phyloP scores from a whole-genome alignment of 1,284 basidiomycete genomes.

The Cutaneotrichosporon cyanovorans region DNA sequence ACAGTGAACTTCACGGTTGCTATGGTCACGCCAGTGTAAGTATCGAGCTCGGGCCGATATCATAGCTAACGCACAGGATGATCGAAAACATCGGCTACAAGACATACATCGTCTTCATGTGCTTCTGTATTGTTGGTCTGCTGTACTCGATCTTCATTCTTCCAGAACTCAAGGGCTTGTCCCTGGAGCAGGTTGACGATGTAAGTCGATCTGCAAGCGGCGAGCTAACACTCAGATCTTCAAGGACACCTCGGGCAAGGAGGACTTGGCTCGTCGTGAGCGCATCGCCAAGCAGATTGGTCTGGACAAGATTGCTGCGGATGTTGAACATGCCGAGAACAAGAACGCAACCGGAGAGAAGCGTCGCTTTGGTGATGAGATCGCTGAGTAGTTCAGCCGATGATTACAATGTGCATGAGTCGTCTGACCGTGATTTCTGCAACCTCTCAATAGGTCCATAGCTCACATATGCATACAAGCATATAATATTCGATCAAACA shows the following conservation, averaged over 20 bases:
- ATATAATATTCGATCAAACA: too few relatives aligned
- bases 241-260: conserved; percentile 34
- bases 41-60: neutral
- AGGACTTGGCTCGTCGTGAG: conserved; percentile 38
- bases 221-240: too few relatives aligned
- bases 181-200: conserved; percentile 39
- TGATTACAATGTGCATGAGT: too few relatives aligned
- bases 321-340: conserved; percentile 35
- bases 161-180: conserved; percentile 37
- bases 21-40: conserved; percentile 19
- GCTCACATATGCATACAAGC: too few relatives aligned
- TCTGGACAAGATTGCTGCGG: conserved; percentile 39
- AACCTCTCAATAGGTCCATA: too few relatives aligned
- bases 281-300: conserved; percentile 43
- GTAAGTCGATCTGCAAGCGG: neutral
- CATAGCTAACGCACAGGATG: conserved; percentile 32
- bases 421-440: too few relatives aligned
- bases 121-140: conserved; percentile 40
- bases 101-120: conserved; percentile 44
- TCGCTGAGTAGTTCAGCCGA: too few relatives aligned
- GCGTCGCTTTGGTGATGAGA: neutral
- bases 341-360: neutral
- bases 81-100: conserved; percentile 36
- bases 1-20: conserved; percentile 42
- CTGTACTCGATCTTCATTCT: conserved; percentile 36